Evolutionary conservation across 169 alveolate genomes (phyloP).

Genomic region (Miamiensis avidus): DNA sequence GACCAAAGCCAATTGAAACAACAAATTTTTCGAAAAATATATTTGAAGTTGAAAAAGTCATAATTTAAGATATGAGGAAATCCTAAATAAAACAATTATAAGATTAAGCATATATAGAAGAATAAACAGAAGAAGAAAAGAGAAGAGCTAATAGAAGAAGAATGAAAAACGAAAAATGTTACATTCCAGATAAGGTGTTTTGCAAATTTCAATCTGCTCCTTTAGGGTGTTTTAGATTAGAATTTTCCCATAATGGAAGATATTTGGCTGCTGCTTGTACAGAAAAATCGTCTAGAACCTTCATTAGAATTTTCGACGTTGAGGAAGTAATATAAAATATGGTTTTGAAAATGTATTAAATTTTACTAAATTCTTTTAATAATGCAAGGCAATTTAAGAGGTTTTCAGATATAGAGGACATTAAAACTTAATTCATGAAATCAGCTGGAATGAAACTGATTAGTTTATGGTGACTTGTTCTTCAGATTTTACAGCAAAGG

Average conservation of each 20-base stretch:
- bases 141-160: slow-evolving; percentile 54
- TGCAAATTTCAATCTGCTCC: slow-evolving; percentile 67
- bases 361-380: not conserved
- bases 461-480: slow-evolving; percentile 59
- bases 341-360: not conserved
- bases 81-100: slow-evolving; percentile 20
- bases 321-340: slow-evolving; percentile 37
- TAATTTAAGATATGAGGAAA: not conserved
- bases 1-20: slow-evolving; percentile 51
- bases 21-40: slow-evolving; percentile 61
- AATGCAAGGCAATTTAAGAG: slow-evolving; percentile 37
- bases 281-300: slow-evolving; percentile 56
- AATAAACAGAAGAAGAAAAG: slow-evolving; percentile 32
- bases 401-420: slow-evolving; percentile 63
- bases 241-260: slow-evolving; percentile 72
- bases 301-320: slow-evolving; percentile 72
- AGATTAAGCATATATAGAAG: slow-evolving; percentile 31
- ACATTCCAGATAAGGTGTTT: slow-evolving; percentile 53
- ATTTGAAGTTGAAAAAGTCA: slow-evolving; percentile 56
- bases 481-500: slow-evolving; percentile 69
- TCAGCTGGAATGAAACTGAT: slow-evolving; percentile 69
- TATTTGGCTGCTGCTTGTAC: slow-evolving; percentile 80
- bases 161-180: slow-evolving; percentile 55
- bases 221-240: slow-evolving; percentile 75
- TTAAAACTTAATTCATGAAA: slow-evolving; percentile 76